A percentile compares a stretch with the other conserved stretches of the same genome.
Conservation (phyloP, 768 basidiomycete species). For the Filobasidium wieringae region DNA sequence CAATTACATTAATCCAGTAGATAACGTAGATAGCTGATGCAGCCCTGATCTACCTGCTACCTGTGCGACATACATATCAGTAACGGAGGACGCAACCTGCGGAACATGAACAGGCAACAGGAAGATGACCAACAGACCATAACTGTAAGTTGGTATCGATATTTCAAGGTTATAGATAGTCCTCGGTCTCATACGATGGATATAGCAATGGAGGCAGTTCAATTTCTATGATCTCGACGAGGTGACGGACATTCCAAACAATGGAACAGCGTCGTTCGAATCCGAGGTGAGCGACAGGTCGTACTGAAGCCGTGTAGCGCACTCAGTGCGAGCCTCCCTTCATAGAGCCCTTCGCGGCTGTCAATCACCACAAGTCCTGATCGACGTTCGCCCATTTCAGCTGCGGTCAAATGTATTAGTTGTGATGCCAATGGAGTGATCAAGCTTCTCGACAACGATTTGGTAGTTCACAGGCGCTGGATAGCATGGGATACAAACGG, state of each 20-base stretch:
- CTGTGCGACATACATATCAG: no score
- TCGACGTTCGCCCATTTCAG: slow-evolving; percentile 14
- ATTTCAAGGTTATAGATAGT: no score
- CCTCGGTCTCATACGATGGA: no score
- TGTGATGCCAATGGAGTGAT: slow-evolving; percentile 24
- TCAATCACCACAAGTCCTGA: slow-evolving; percentile 27
- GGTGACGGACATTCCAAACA: slow-evolving; percentile 68
- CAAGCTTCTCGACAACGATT: slow-evolving; percentile 26
- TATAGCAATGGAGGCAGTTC: slow-evolving; percentile 78
- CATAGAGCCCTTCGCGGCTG: slow-evolving; percentile 19
- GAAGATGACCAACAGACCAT: no score
- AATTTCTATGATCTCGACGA: slow-evolving; percentile 71
- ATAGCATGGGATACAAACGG: slow-evolving; percentile 25
- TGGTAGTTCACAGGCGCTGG: slow-evolving; percentile 21
- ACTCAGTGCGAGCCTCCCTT: slow-evolving; percentile 4
- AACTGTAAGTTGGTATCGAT: no score
- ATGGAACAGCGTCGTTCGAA: slow-evolving; percentile 60
- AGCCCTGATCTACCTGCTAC: no score
- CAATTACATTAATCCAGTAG: no score
- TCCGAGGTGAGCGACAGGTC: slow-evolving; percentile 50
- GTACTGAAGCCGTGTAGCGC: background rate
- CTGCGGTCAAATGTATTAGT: slow-evolving; percentile 17
- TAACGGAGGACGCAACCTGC: no score
- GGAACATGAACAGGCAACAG: no score
- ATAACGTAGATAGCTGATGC: no score